These are phyloP conservation scores for Heliosperma pusillum DNA, from an alignment of 148 eudicot species.

Conservation along the genomic window DNA sequence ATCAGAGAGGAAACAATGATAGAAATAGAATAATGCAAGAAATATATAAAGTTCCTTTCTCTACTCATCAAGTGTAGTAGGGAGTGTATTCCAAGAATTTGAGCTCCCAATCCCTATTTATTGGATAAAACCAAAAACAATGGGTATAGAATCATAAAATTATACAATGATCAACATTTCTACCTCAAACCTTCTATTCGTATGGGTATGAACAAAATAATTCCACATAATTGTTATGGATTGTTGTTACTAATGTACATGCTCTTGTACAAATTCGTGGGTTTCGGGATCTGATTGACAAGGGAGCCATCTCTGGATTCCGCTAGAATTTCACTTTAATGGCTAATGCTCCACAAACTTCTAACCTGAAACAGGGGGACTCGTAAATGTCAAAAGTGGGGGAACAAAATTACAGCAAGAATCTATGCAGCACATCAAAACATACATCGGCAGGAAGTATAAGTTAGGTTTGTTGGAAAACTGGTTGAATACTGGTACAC, in stretches of 20 bases:
- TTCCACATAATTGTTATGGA: background rate
- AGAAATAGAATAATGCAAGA: no score
- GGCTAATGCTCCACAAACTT: background rate
- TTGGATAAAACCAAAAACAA: background rate
- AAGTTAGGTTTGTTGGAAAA: no score
- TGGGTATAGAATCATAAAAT: background rate
- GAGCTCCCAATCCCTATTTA: background rate
- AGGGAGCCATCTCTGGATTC: background rate
- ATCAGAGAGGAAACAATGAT: no score
- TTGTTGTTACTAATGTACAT: constrained; percentile 15
- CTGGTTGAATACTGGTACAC: no score
- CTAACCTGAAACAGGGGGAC: background rate
- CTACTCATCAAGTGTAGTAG: background rate
- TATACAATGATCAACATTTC: background rate
- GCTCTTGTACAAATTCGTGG: background rate
- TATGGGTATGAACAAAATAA: constrained; percentile 7
- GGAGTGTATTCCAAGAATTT: background rate
- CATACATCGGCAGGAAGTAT: no score
- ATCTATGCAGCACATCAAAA: no score
- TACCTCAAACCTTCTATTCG: constrained; percentile 8
- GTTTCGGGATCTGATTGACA: background rate
- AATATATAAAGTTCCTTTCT: no score
- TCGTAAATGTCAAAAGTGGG: background rate
- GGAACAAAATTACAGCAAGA: no score
- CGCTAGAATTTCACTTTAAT: background rate